Evolutionary conservation across 2,329 filamentous ascomycete genomes (phyloP), one percentile per base, ranked within the genome.

Genomic region (Chaetomium strumarium): DNA sequence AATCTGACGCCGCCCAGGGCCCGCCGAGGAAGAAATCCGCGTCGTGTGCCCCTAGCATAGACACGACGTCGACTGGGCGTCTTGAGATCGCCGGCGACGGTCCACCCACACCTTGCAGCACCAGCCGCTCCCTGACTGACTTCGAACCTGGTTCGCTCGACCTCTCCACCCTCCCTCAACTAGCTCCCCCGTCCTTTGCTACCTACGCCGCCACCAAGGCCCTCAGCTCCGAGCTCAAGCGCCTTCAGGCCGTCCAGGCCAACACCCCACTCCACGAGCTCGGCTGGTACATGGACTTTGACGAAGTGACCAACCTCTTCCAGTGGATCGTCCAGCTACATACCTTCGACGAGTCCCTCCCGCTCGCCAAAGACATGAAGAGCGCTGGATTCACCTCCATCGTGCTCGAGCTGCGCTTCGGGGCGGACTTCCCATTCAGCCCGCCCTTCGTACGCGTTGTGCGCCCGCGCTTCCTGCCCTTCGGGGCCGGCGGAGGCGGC

Each of bases 321-420:
- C 90, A 95, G 63, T 95, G 90, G 90, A 90, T 95, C 53, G 83
- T 95, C 6, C 88, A 96, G 66, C 73, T 96, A 1, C 91, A 96
- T 66, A 88, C 85, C 40, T 95, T 96, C 62, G 85, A 90, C 20
- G 58, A 71, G 0, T 66, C 71, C 1, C 74, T 93, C 0, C 88
- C 86, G 1, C 73, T 96, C 1, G 84, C 86, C 0, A 65, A 78
- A 49, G 90, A 96, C 63, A 89, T 96, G 81, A 81, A 84, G 65
- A 62, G 66, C 2, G 74, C 72, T 1, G 75, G 74, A 0, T 60
- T 86, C 52, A 79, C 75, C 19, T 90, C 87, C 63, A 73, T 96
- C 37, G 83, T 95, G 0, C 69, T 95, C 11, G 91, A 96, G 68
- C 72, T 96, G 39, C 86, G 89, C 2, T 96, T 95, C 62, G 83